These are phyloP conservation scores for Fusarium miscanthi DNA, from an alignment of 2,329 filamentous ascomycete species.

Conservation along the genomic window DNA sequence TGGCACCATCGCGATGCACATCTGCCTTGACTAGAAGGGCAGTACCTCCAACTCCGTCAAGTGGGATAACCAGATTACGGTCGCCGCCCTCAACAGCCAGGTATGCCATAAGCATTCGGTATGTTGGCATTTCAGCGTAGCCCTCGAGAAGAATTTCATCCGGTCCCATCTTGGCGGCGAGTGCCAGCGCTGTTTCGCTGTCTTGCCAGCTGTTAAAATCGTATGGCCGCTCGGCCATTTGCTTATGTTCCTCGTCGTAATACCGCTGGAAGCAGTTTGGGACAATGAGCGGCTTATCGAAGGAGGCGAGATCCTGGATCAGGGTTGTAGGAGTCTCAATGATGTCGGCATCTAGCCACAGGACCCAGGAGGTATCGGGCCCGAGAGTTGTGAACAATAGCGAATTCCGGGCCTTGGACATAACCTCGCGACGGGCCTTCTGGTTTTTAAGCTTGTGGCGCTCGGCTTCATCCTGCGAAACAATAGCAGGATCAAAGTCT, in stretches of 20 bases:
- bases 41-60: constrained; percentile 95
- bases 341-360: constrained; percentile 95
- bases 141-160: constrained; percentile 96
- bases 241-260: constrained; percentile 74
- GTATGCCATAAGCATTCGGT: constrained; percentile 90
- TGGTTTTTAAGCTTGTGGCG: constrained; percentile 93
- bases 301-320: constrained; percentile 89
- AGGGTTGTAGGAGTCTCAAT: constrained; percentile 85
- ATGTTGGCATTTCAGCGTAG: constrained; percentile 92
- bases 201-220: constrained; percentile 99
- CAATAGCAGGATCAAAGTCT: constrained; percentile 86
- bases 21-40: constrained; percentile 95
- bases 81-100: constrained; percentile 71
- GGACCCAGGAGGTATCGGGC: constrained; percentile 91
- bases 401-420: constrained; percentile 94
- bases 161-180: constrained; percentile 83
- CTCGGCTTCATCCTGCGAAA: constrained; percentile 86
- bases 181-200: constrained; percentile 78
- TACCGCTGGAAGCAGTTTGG: constrained; percentile 96
- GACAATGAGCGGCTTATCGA: constrained; percentile 91
- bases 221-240: constrained; percentile 83
- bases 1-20: constrained; percentile 95
- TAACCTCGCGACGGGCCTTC: constrained; percentile 84
- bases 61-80: constrained; percentile 71
- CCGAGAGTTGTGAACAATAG: constrained; percentile 95